These are phyloP conservation scores for Zopfia rhizophila DNA, from an alignment of 2,329 filamentous ascomycete genomes.

Conservation along the genomic window DNA sequence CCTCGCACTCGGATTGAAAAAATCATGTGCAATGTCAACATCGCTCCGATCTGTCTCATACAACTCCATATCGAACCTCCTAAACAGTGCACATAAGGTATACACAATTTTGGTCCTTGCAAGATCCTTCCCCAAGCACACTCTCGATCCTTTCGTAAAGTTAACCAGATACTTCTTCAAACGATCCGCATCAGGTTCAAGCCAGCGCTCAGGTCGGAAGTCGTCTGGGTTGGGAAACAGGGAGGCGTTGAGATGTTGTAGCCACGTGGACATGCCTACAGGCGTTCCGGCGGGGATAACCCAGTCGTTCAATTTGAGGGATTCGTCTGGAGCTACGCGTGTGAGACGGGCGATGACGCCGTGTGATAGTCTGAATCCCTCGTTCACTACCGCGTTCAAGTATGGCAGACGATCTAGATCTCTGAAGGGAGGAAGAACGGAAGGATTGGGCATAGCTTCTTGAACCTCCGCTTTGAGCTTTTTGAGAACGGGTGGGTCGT, in stretches of 20 bases:
- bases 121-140: conserved; percentile 55
- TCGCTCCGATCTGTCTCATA: conserved; percentile 35
- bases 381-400: conserved; percentile 31
- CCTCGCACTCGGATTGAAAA: conserved; percentile 32
- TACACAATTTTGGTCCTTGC: conserved; percentile 34
- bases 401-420: conserved; percentile 27
- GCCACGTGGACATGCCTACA: conserved; percentile 32
- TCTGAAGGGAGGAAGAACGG: conserved; percentile 4
- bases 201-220: conserved; percentile 43
- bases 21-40: conserved; percentile 33
- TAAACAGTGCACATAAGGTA: conserved; percentile 22
- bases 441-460: conserved; percentile 14
- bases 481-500: conserved; percentile 21
- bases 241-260: conserved; percentile 28
- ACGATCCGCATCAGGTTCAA: conserved; percentile 15
- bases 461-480: conserved; percentile 31
- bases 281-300: conserved; percentile 35
- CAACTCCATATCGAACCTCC: conserved; percentile 29
- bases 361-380: conserved; percentile 36
- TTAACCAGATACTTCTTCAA: conserved; percentile 50
- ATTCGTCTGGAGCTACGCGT: conserved; percentile 31
- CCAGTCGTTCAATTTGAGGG: conserved; percentile 20
- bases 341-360: conserved; percentile 33
- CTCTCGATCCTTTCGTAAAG: conserved; percentile 51
- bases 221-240: conserved; percentile 31